Evolutionary conservation across 2,329 filamentous ascomycete genomes (phyloP), one percentile per base, ranked within the genome.

Genomic region (Leptodontidium sp.): DNA sequence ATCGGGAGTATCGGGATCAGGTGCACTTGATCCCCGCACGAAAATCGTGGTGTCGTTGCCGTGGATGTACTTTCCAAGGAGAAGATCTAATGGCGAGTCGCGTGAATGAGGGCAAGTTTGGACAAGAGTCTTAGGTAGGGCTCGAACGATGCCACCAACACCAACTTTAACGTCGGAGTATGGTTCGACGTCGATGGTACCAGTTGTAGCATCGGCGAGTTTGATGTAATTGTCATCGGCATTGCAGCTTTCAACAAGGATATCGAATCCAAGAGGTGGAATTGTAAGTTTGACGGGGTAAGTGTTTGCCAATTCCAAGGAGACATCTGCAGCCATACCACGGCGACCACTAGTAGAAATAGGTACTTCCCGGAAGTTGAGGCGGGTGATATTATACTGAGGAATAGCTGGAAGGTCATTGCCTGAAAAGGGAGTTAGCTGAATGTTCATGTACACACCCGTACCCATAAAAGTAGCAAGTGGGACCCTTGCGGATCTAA

Each of bases 171-270:
- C 87, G 57, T 91, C 85, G 4, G 88, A 82, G 45, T 88, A 86
- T 29, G 95, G 91, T 64, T 87, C 82, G 14, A 98, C 85, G 45
- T 88, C 80, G 43, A 97, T 82, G 49, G 84, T 81, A 21, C 86
- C 85, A 0, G 93, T 97, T 21, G 85, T 84, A 8, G 93, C 93
- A 75, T 92, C 88, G 2, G 93, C 94, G 66, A 98, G 86, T 72
- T 89, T 84, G 75, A 99, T 96, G 71, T 90, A 89, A 3, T 90
- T 87, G 66, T 96, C 90, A 26, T 87, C 83, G 4, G 87, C 83
- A 32, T 87, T 84, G 80, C 96, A 99, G 70, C 93, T 93, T 53
- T 93, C 90, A 6, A 98, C 90, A 58, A 97, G 84, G 38, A 98
- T 88, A 71, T 94, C 90, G 77, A 98, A 98, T 0, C 88, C 90